Evolutionary conservation across 768 basidiomycete genomes (phyloP).

Genomic region (Lentinula raphanica): DNA sequence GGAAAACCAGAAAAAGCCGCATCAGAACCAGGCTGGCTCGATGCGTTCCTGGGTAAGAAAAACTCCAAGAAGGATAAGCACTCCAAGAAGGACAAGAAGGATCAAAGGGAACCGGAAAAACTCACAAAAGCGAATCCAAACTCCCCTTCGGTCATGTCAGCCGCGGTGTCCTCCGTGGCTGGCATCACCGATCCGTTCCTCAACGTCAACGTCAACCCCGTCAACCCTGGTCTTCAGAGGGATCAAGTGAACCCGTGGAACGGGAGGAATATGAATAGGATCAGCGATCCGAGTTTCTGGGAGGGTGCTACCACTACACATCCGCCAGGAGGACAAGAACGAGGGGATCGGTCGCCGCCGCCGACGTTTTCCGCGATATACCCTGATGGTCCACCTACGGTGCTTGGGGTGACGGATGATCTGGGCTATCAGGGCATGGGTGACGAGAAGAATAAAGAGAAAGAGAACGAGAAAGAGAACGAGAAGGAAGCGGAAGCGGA

Average conservation of each 20-base stretch:
- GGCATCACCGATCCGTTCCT: not conserved
- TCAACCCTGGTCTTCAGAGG: too few species aligned
- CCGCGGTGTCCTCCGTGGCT: not conserved
- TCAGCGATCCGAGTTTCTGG: not conserved
- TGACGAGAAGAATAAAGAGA: not conserved
- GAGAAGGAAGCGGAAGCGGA: too few species aligned
- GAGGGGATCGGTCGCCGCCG: not conserved
- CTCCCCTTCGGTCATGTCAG: not conserved
- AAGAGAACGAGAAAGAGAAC: too few species aligned
- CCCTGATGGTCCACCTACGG: not conserved
- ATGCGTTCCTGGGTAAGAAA: not conserved
- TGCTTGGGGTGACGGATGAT: not conserved
- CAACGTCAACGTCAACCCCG: not conserved
- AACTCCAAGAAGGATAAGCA: not conserved
- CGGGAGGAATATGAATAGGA: not conserved
- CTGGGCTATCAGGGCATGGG: not conserved
- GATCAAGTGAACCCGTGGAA: not conserved
- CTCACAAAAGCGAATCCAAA: not conserved
- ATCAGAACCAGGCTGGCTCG: not conserved
- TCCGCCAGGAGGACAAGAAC: not conserved
- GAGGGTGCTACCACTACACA: not conserved
- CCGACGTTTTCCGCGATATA: not conserved
- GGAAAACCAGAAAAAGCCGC: constrained; percentile 1
- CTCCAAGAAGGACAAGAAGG: not conserved
- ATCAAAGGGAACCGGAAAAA: not conserved